Evolutionary conservation across 2,329 filamentous ascomycete species (phyloP).

Genomic region (Alternaria atra): DNA sequence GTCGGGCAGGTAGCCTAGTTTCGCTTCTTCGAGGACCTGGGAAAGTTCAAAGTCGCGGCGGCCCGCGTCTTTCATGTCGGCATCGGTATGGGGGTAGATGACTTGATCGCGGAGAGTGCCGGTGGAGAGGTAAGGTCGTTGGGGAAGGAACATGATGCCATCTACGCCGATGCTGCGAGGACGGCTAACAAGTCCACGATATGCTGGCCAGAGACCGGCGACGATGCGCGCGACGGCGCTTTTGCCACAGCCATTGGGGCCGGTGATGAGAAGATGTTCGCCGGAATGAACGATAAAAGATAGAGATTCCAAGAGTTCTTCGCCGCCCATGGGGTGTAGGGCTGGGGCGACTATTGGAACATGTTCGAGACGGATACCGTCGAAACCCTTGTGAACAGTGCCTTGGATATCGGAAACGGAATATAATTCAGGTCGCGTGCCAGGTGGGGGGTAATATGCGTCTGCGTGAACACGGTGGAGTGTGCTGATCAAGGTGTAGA

Average conservation of each 20-base stretch:
- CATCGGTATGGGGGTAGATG: slow-evolving; percentile 94
- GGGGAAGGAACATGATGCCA: slow-evolving; percentile 98
- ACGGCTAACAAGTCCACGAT: slow-evolving; percentile 88
- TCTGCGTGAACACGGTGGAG: slow-evolving; percentile 92
- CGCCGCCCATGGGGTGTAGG: slow-evolving; percentile 87
- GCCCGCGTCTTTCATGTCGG: slow-evolving; percentile 87
- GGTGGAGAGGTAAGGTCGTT: slow-evolving; percentile 89
- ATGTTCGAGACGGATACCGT: slow-evolving; percentile 90
- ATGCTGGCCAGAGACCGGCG: slow-evolving; percentile 94
- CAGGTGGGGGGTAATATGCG: slow-evolving; percentile 77
- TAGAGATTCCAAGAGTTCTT: slow-evolving; percentile 87
- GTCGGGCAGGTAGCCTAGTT: slow-evolving; percentile 86
- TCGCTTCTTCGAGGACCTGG: slow-evolving; percentile 80
- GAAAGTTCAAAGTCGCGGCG: slow-evolving; percentile 81
- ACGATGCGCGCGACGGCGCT: slow-evolving; percentile 86
- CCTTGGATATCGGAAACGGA: slow-evolving; percentile 92
- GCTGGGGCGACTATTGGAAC: slow-evolving; percentile 91
- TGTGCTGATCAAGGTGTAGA: slow-evolving; percentile 94
- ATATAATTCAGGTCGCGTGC: slow-evolving; percentile 78
- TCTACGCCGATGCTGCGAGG: slow-evolving; percentile 83
- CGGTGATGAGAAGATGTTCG: slow-evolving; percentile 93
- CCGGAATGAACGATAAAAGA: slow-evolving; percentile 89
- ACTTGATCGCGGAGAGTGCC: slow-evolving; percentile 96
- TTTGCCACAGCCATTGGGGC: slow-evolving; percentile 94
- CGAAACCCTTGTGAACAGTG: slow-evolving; percentile 92